phyloP scores from a whole-genome alignment of 108 stramenopile species.

The Cyclotella kingstonii region DNA sequence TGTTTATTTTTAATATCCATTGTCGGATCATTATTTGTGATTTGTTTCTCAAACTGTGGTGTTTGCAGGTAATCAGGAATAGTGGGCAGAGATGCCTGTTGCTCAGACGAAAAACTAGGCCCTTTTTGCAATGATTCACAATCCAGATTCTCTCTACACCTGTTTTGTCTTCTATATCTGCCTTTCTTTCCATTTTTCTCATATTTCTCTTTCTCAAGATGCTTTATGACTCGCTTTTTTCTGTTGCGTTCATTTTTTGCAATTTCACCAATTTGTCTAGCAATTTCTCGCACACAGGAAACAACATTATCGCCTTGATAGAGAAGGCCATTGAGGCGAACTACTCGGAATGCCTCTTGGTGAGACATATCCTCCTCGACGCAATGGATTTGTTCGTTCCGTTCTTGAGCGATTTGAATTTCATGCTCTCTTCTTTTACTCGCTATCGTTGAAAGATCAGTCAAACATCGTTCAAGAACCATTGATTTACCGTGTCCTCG shows the following conservation, averaged over 20 bases:
- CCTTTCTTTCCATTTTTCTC: conserved; percentile 1
- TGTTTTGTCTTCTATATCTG: too few species aligned
- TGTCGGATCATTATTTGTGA: conserved; percentile 44
- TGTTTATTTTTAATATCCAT: too few species aligned
- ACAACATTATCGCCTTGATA: conserved; percentile 68
- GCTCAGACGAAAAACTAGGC: too few species aligned
- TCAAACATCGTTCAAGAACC: conserved; percentile 65
- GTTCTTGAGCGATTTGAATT: conserved; percentile 1
- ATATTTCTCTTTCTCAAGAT: not conserved
- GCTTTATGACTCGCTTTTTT: conserved; percentile 6
- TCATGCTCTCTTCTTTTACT: conserved; percentile 11
- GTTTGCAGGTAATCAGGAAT: conserved; percentile 1
- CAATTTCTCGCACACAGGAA: conserved; percentile 65
- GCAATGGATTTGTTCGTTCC: not conserved
- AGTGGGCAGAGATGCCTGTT: too few species aligned
- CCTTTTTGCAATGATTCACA: too few species aligned
- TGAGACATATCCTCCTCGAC: not conserved
- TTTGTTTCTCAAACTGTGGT: conserved; percentile 8
- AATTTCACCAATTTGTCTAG: conserved; percentile 71
- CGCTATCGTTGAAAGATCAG: conserved; percentile 39
- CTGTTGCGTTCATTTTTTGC: conserved; percentile 31
- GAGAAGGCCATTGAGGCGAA: conserved; percentile 67
- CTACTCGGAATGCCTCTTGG: conserved; percentile 51
- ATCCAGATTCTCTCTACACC: too few species aligned
- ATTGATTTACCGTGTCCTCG: conserved; percentile 73